A percentile compares a stretch with the other conserved stretches of the same genome.
Conservation (phyloP, 805 yeast species). For the Starmera caribaea region DNA sequence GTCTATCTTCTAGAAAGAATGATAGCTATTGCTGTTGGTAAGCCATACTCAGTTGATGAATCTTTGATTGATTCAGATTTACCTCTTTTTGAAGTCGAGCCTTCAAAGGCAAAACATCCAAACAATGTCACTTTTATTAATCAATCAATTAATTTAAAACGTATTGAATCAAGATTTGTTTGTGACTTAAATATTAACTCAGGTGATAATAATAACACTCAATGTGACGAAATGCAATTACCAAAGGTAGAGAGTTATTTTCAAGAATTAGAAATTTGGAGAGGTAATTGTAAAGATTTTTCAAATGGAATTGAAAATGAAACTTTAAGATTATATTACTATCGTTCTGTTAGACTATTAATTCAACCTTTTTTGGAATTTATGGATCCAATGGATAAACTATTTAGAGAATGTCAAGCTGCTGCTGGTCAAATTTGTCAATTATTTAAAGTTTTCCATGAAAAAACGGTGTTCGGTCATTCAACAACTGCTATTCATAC, state of each 20-base stretch:
- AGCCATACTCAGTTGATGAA: conserved; percentile 45
- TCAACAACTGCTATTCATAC: conserved; percentile 61
- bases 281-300: conserved; percentile 39
- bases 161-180: conserved; percentile 52
- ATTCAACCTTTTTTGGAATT: conserved; percentile 58
- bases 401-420: conserved; percentile 59
- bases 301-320: conserved; percentile 45
- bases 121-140: conserved; percentile 32
- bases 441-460: conserved; percentile 52
- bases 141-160: conserved; percentile 44
- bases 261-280: conserved; percentile 49
- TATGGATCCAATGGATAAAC: conserved; percentile 47
- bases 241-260: conserved; percentile 42
- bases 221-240: conserved; percentile 27
- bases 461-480: conserved; percentile 51
- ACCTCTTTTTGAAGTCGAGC: conserved; percentile 41
- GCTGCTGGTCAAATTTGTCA: conserved; percentile 67
- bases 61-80: conserved; percentile 34
- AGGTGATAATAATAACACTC: conserved; percentile 10
- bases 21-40: conserved; percentile 52
- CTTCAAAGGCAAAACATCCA: conserved; percentile 21
- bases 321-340: conserved; percentile 48
- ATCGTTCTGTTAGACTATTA: conserved; percentile 47
- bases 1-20: conserved; percentile 52
- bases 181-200: conserved; percentile 37